Conservation (phyloP, 805 yeast genomes). For the Metschnikowia bowlesiae region DNA sequence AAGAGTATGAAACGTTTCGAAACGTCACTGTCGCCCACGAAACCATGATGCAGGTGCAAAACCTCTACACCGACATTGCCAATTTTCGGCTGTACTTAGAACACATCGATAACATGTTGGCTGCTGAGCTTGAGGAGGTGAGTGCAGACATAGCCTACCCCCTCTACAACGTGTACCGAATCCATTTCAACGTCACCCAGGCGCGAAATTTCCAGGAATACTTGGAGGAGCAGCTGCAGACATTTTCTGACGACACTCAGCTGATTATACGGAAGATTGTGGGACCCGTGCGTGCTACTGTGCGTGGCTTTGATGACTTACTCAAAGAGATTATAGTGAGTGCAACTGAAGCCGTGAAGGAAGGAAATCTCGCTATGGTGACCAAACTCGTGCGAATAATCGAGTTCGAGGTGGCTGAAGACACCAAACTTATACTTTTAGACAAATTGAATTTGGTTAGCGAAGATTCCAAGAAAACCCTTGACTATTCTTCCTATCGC, state of each 20-base stretch:
- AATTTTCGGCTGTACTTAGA: slow-evolving; percentile 49
- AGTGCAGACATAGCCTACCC: slow-evolving; percentile 32
- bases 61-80: slow-evolving; percentile 58
- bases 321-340: slow-evolving; percentile 62
- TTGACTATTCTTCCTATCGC: slow-evolving; percentile 29
- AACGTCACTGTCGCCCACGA: slow-evolving; percentile 65
- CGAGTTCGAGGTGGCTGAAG: slow-evolving; percentile 78
- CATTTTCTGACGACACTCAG: slow-evolving; percentile 57
- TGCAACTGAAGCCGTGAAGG: slow-evolving; percentile 68
- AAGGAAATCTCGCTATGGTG: slow-evolving; percentile 62
- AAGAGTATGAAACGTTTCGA: slow-evolving; percentile 65
- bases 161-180: slow-evolving; percentile 53
- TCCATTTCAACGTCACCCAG: slow-evolving; percentile 67
- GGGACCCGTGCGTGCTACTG: slow-evolving; percentile 40
- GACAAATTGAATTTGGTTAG: slow-evolving; percentile 24
- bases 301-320: slow-evolving; percentile 59
- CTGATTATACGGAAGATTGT: slow-evolving; percentile 59
- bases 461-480: slow-evolving; percentile 15
- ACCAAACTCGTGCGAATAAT: slow-evolving; percentile 71
- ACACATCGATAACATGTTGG: slow-evolving; percentile 51
- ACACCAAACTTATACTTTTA: slow-evolving; percentile 45
- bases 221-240: slow-evolving; percentile 49
- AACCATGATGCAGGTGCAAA: slow-evolving; percentile 65
- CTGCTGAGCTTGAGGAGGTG: slow-evolving; percentile 33
- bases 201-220: slow-evolving; percentile 79